These are phyloP conservation scores for Pharus latifolius DNA, from an alignment of 176 grass and related monocot species.

Conservation along the genomic window DNA sequence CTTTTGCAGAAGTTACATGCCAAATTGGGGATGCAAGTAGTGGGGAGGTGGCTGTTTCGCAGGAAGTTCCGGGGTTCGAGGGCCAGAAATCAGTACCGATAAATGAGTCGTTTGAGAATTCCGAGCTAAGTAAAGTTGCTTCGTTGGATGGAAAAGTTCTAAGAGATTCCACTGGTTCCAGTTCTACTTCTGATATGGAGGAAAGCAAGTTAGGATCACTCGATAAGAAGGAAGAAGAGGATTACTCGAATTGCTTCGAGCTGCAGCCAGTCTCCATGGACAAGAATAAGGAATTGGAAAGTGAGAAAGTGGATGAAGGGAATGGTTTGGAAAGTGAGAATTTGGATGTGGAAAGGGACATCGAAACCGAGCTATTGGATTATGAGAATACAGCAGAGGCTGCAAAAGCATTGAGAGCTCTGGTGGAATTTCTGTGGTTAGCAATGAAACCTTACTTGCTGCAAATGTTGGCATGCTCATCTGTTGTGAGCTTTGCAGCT, in stretches of 20 bases:
- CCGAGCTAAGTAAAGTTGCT: not conserved
- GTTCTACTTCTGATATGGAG: not conserved
- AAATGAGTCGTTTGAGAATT: not conserved
- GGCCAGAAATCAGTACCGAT: not conserved
- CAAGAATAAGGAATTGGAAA: not conserved
- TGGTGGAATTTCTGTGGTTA: not conserved
- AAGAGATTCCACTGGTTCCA: not conserved
- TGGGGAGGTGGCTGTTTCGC: not conserved
- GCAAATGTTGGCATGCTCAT: conserved; percentile 13
- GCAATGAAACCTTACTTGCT: conserved; percentile 10
- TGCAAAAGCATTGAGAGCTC: not conserved
- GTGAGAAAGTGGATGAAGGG: not conserved
- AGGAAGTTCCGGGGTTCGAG: not conserved
- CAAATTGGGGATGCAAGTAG: not conserved
- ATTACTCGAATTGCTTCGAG: not conserved
- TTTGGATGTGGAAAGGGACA: conserved; percentile 3
- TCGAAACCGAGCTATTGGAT: not conserved
- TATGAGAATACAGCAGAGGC: conserved; percentile 23
- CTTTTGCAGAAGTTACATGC: conserved; percentile 12
- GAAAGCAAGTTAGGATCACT: not conserved
- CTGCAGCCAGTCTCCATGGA: not conserved
- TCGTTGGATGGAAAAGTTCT: not conserved
- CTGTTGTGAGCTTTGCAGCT: conserved; percentile 8
- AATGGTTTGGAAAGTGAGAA: not conserved
- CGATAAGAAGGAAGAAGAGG: not conserved